A percentile compares a stretch with the other conserved stretches of the same genome.
phyloP scores from a whole-genome alignment of 2,329 filamentous ascomycete species.

The Colletotrichum melonis region DNA sequence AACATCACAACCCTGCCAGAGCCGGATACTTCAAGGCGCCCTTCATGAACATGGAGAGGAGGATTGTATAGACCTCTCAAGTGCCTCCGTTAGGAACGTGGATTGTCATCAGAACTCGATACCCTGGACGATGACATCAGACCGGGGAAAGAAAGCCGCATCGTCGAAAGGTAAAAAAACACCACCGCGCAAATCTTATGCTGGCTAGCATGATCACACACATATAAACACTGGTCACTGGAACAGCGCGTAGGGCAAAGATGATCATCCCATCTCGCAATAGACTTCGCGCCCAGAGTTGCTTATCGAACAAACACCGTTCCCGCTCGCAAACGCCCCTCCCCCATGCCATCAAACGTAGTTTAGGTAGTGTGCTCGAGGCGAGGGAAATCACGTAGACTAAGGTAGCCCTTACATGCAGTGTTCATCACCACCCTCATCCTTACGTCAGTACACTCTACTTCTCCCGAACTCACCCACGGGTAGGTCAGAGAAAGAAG shows the following conservation, averaged over 20 bases:
- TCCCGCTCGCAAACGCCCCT: neutral
- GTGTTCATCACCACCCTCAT: neutral
- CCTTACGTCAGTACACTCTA: neutral
- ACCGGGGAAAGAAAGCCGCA: neutral
- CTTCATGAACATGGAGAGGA: neutral
- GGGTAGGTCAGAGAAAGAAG: neutral
- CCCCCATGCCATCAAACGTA: neutral
- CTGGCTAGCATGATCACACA: neutral
- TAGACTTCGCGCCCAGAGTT: constrained; percentile 15
- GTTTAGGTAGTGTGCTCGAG: neutral
- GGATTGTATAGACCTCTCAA: neutral
- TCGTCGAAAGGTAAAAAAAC: neutral
- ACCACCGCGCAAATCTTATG: neutral
- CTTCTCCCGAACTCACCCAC: neutral
- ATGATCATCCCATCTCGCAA: constrained; percentile 18
- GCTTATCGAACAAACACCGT: neutral
- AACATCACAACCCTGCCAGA: neutral
- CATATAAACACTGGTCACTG: neutral
- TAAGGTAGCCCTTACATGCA: neutral
- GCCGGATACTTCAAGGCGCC: neutral
- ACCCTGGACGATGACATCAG: constrained; percentile 1
- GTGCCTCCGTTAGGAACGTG: neutral
- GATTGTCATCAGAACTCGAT: neutral
- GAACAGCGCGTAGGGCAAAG: neutral
- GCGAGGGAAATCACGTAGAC: neutral